Conservation (phyloP, 2,329 filamentous ascomycete species). For the Aureobasidium namibiae region DNA sequence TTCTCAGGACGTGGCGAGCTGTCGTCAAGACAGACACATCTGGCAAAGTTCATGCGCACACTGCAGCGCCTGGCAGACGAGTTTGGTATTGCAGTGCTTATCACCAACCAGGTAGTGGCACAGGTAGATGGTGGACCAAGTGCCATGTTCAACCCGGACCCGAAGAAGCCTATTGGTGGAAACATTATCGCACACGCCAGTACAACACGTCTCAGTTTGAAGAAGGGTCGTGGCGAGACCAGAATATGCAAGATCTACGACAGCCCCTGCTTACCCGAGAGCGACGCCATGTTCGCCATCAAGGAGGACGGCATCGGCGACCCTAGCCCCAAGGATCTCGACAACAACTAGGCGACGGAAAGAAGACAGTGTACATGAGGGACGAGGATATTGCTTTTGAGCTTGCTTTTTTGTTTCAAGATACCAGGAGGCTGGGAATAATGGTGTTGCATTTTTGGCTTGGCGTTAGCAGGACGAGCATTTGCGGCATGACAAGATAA, state of each 20-base stretch:
- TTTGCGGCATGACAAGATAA: not conserved
- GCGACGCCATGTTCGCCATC: conserved; percentile 93
- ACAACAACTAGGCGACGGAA: conserved; percentile 49
- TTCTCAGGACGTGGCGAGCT: conserved; percentile 95
- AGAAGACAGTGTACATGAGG: not conserved
- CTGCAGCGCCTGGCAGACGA: conserved; percentile 67
- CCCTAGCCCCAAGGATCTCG: conserved; percentile 87
- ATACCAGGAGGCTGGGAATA: conserved; percentile 3
- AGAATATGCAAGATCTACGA: conserved; percentile 99
- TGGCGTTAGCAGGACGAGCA: conserved; percentile 9
- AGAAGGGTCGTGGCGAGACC: conserved; percentile 92
- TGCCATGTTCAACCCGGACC: conserved; percentile 98
- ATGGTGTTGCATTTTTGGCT: conserved; percentile 8
- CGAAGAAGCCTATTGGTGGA: conserved; percentile 97
- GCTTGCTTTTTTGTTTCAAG: conserved; percentile 8
- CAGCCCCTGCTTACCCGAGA: conserved; percentile 92
- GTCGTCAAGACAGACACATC: conserved; percentile 81
- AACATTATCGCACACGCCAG: conserved; percentile 98
- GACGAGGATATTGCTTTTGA: conserved; percentile 9
- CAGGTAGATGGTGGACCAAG: conserved; percentile 95
- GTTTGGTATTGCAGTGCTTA: conserved; percentile 96
- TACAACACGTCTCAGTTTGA: conserved; percentile 86
- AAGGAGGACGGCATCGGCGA: conserved; percentile 95
- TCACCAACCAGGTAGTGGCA: conserved; percentile 97
- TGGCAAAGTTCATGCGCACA: conserved; percentile 82